Evolutionary conservation across 2,329 filamentous ascomycete genomes (phyloP), one percentile per base, ranked within the genome.

Genomic region (Fusarium sublunatum): DNA sequence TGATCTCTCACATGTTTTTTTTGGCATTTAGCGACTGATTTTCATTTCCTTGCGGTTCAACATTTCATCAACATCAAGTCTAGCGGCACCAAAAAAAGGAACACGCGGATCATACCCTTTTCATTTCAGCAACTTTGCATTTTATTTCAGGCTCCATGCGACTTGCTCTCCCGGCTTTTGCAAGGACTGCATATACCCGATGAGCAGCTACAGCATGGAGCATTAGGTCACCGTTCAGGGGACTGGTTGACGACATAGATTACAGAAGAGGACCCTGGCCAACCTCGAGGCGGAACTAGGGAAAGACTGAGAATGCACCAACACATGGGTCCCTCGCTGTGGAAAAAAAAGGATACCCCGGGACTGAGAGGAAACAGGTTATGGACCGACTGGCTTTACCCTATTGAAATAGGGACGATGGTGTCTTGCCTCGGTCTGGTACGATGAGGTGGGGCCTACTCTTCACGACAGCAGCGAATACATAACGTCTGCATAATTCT

Each of bases 1-100:
- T 71, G 69, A 71, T 67, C 50, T 69, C 64, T 71, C 58, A 73
- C 64, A 71, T 67, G 74, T 76, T 78, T 74, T 76, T 78, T 73
- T 77, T 76, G 76, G 79, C 78, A 81, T 81, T 78, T 79, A 81
- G 79, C 78, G 78, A 77, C 67, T 75, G 70, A 58, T 72, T 72
- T 64, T 61, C 63, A 68, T 75, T 72, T 66, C 65, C 66, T 69
- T 75, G 60, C 63, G 64, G 70, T 71, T 71, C 64, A 70, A 66
- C 73, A 72, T 65, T 68, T 63, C 70, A 73, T 69, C 73, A 74
- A 70, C 70, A 73, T 69, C 72, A 77, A 74, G 72, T 76, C 73
- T 73, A 73, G 70, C 69, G 74, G 75, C 75, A 78, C 71, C 71
- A 70, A 70, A 77, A 77, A 75, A 77, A 77, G 76, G 67, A 67